A percentile compares a stretch with the other conserved stretches of the same genome.
Conservation (phyloP, 129 eudicot species). For the Flaveria ramosissima region DNA sequence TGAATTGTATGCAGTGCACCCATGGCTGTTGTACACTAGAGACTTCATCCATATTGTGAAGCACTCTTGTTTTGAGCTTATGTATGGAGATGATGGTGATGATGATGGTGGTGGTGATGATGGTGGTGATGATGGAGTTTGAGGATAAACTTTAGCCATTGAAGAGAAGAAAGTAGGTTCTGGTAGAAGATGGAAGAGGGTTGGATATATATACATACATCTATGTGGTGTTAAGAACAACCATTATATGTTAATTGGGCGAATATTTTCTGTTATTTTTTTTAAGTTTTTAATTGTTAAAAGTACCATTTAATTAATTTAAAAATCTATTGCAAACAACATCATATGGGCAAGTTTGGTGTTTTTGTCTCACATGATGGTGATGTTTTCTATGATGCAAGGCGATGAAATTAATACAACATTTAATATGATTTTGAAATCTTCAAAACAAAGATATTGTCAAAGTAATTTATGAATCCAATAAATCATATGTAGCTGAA, state of each 20-base stretch:
- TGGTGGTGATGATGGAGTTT: constrained; percentile 29
- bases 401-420: too few relatives aligned
- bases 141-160: constrained; percentile 58
- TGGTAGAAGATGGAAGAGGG: constrained; percentile 22
- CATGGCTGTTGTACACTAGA: constrained; percentile 65
- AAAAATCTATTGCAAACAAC: background rate
- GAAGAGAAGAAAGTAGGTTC: constrained; percentile 21
- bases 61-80: constrained; percentile 34
- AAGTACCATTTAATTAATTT: background rate
- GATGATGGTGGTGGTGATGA: constrained; percentile 32
- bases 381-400: background rate
- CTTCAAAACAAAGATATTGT: too few relatives aligned
- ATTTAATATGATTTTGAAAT: too few relatives aligned
- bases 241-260: constrained; percentile 11
- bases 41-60: constrained; percentile 88
- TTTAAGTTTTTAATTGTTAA: background rate
- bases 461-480: too few relatives aligned
- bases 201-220: constrained; percentile 17
- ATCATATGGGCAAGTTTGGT: background rate
- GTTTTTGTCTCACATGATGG: constrained; percentile 6
- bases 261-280: constrained; percentile 4
- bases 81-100: constrained; percentile 24
- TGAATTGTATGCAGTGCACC: constrained; percentile 72
- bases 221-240: constrained; percentile 28
- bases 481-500: too few relatives aligned